Evolutionary conservation across 176 grass and related monocot genomes (phyloP).

Genomic region (Musa troglodytarum): DNA sequence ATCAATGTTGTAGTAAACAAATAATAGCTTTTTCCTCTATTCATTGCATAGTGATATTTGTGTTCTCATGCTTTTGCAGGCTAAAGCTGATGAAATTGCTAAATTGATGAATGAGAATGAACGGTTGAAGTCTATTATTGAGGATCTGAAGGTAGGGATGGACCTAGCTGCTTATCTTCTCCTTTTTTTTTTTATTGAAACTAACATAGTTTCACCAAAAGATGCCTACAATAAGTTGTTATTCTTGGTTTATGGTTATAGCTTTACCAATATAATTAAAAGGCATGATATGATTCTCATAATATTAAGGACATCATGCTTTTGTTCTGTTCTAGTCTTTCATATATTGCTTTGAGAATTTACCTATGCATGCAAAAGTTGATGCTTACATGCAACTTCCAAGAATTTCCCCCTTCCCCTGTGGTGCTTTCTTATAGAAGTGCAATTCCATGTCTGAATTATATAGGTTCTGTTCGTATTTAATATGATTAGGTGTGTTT

Average conservation of each 20-base stretch:
- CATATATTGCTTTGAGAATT: neutral
- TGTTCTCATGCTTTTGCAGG: constrained; percentile 35
- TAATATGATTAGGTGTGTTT: neutral
- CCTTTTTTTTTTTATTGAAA: constrained; percentile 8
- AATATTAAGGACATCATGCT: neutral
- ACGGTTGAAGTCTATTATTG: constrained; percentile 68
- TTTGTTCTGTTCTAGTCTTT: neutral
- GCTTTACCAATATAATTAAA: neutral
- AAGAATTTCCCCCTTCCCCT: neutral
- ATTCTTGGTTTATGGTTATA: neutral
- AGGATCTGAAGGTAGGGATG: constrained; percentile 84
- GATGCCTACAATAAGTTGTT: neutral
- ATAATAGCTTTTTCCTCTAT: neutral
- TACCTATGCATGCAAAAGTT: neutral
- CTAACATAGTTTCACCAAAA: neutral
- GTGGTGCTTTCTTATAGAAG: neutral
- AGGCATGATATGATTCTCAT: neutral
- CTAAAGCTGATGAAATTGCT: constrained; percentile 96
- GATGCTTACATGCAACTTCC: neutral
- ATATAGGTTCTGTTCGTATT: neutral
- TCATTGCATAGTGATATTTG: neutral
- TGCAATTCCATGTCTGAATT: neutral
- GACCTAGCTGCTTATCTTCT: constrained; percentile 17
- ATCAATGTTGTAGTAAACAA: neutral
- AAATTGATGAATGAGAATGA: constrained; percentile 94